Evolutionary conservation across 257 asterid genomes (phyloP).

Genomic region (Coffea eugenioides): DNA sequence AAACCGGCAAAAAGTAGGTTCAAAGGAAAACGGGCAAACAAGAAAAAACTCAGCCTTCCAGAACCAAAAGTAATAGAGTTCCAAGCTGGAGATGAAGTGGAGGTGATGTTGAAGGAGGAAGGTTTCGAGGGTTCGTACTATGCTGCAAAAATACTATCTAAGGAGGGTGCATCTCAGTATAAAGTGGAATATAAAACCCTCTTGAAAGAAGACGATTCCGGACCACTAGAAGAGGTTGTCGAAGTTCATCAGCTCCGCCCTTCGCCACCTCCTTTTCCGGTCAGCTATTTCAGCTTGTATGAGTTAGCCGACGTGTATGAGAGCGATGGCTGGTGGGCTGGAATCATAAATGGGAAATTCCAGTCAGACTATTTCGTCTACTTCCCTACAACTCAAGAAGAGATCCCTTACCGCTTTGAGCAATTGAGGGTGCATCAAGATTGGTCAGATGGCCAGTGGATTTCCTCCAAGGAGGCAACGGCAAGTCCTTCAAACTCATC

Average conservation of each 20-base stretch:
- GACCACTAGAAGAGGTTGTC: slow-evolving; percentile 31
- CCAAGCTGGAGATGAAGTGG: neutral
- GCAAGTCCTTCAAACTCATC: neutral
- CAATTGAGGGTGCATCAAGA: neutral
- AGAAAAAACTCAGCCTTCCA: neutral
- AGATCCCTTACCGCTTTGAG: neutral
- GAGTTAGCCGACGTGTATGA: slow-evolving; percentile 40
- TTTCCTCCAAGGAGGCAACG: neutral
- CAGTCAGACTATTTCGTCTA: neutral
- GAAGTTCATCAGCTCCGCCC: slow-evolving; percentile 31
- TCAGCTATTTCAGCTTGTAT: slow-evolving; percentile 8
- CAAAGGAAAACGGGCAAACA: too few species aligned
- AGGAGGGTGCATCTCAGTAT: neutral
- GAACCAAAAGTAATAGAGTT: neutral
- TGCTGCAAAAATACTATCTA: neutral
- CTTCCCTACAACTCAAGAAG: neutral
- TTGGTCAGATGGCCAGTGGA: neutral
- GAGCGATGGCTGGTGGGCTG: slow-evolving; percentile 52
- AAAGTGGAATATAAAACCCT: neutral
- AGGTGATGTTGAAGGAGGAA: neutral
- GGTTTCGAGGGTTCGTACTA: neutral
- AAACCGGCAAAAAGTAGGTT: too few species aligned
- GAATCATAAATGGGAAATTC: slow-evolving; percentile 24
- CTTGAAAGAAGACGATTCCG: slow-evolving; percentile 23
- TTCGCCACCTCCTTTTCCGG: slow-evolving; percentile 19